A percentile compares a stretch with the other conserved stretches of the same genome.
Evolutionary conservation across 2,329 filamentous ascomycete genomes (phyloP).

Genomic region (Capronia coronata): DNA sequence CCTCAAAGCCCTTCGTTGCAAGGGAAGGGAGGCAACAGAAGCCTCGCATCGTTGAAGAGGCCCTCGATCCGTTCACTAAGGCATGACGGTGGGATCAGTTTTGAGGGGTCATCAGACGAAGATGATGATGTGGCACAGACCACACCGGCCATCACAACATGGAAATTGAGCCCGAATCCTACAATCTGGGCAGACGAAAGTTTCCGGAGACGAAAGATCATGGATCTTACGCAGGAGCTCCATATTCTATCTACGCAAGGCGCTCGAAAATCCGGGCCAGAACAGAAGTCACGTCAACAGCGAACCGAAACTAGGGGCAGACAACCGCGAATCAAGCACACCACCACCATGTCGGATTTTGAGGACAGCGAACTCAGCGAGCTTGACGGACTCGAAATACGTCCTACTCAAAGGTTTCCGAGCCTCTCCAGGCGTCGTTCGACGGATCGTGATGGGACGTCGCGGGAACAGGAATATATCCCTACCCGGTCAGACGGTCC

Average conservation of each 20-base stretch:
- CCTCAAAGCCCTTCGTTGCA: background rate
- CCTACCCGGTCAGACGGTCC: slow-evolving; percentile 3
- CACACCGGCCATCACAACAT: background rate
- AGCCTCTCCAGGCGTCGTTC: background rate
- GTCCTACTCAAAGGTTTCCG: slow-evolving; percentile 7
- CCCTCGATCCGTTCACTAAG: background rate
- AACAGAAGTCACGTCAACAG: background rate
- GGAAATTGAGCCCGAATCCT: background rate
- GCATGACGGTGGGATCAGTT: slow-evolving; percentile 1
- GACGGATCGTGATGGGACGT: background rate
- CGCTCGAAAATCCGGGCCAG: background rate
- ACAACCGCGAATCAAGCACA: background rate
- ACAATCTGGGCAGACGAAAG: background rate
- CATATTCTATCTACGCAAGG: background rate
- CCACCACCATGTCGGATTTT: background rate
- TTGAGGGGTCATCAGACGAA: slow-evolving; percentile 15
- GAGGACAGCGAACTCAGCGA: slow-evolving; percentile 7
- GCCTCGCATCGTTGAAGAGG: background rate
- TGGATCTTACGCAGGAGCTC: background rate
- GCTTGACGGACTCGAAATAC: background rate
- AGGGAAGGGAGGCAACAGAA: background rate
- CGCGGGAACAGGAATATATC: background rate
- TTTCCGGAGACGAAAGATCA: background rate
- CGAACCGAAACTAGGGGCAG: background rate
- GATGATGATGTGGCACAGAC: background rate